These are phyloP conservation scores for Spizellomyces sp. DNA, from an alignment of 192 early-diverging fungal genomes.

Conservation along the genomic window DNA sequence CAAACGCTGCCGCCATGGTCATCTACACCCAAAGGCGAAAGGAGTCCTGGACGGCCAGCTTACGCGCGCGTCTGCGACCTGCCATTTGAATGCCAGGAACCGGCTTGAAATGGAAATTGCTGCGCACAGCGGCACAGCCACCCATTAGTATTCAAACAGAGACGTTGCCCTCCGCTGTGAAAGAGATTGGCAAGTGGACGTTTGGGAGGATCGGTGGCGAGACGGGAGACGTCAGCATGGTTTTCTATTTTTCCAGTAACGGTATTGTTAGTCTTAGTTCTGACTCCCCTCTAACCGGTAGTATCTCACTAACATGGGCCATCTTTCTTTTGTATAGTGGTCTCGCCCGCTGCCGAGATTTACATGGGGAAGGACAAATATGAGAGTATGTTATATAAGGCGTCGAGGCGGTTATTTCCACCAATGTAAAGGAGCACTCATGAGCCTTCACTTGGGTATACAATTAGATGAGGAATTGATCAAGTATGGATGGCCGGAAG, in stretches of 20 bases:
- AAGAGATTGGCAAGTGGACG: too few species aligned
- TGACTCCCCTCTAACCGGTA: neutral
- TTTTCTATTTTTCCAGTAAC: conserved; percentile 73
- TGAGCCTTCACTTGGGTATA: neutral
- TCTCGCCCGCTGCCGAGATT: conserved; percentile 63
- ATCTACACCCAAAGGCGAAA: too few species aligned
- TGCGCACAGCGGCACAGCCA: too few species aligned
- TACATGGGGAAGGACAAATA: conserved; percentile 99
- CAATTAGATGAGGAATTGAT: conserved; percentile 82
- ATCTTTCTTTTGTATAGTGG: conserved; percentile 10
- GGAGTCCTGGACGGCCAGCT: too few species aligned
- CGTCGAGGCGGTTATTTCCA: conserved; percentile 13
- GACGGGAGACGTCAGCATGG: conserved; percentile 47
- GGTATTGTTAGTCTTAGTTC: conserved; percentile 26
- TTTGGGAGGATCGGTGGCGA: too few species aligned
- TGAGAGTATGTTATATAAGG: conserved; percentile 66
- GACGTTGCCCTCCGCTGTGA: too few species aligned
- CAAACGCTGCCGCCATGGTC: too few species aligned
- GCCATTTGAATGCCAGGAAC: too few species aligned
- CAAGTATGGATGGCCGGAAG: conserved; percentile 92
- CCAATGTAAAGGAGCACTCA: neutral
- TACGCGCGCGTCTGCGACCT: too few species aligned
- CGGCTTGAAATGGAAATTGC: too few species aligned
- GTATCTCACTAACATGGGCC: neutral
- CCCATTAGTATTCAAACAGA: too few species aligned